These are phyloP conservation scores for Colletotrichum sp. DNA, from an alignment of 2,329 filamentous ascomycete genomes.

Conservation along the genomic window DNA sequence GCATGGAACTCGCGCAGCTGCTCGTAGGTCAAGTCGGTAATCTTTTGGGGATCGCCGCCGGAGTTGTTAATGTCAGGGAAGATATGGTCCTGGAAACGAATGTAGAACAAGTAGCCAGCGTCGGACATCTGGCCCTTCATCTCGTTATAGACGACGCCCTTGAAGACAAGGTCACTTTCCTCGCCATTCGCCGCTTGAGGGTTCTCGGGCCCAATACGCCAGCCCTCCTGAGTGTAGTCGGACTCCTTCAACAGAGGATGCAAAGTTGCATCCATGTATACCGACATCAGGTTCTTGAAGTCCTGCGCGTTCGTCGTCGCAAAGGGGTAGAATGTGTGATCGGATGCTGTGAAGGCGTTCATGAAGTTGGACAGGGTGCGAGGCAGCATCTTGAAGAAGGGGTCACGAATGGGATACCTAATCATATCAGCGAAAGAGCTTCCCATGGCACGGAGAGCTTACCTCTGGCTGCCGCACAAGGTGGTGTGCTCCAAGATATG, in stretches of 20 bases:
- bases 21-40: slow-evolving; percentile 92
- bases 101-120: slow-evolving; percentile 94
- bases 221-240: slow-evolving; percentile 96
- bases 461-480: slow-evolving; percentile 94
- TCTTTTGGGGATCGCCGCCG: slow-evolving; percentile 93
- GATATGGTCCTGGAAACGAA: slow-evolving; percentile 91
- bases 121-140: slow-evolving; percentile 99
- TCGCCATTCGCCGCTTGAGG: slow-evolving; percentile 62
- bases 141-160: slow-evolving; percentile 98
- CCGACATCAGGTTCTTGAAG: slow-evolving; percentile 93
- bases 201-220: slow-evolving; percentile 94
- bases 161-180: slow-evolving; percentile 82
- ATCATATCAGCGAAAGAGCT: neutral
- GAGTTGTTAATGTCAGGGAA: slow-evolving; percentile 96
- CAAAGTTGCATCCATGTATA: slow-evolving; percentile 94
- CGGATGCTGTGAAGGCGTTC: slow-evolving; percentile 97
- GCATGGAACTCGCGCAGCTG: slow-evolving; percentile 88
- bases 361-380: slow-evolving; percentile 99
- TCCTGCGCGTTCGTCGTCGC: slow-evolving; percentile 96
- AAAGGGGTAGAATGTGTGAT: slow-evolving; percentile 98
- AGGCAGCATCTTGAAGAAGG: slow-evolving; percentile 99
- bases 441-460: slow-evolving; percentile 26
- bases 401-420: slow-evolving; percentile 95
- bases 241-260: slow-evolving; percentile 87
- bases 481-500: slow-evolving; percentile 99